Evolutionary conservation across 306 rosid genomes (phyloP).

Genomic region (Betula pendula): DNA sequence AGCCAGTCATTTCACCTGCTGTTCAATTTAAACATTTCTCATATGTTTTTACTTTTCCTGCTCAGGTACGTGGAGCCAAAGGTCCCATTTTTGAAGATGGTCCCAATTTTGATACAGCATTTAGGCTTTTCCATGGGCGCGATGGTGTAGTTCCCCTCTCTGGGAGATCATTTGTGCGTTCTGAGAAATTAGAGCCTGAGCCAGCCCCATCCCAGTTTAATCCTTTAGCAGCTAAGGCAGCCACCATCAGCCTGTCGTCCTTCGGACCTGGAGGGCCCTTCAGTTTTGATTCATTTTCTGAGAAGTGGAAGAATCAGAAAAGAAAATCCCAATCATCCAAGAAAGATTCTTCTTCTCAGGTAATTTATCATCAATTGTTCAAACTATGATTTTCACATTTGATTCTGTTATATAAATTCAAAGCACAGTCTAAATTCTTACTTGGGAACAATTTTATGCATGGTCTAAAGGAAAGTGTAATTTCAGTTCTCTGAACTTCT

Average conservation of each 20-base stretch:
- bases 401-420: not conserved
- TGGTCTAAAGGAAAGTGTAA: too few species aligned
- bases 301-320: conserved; percentile 76
- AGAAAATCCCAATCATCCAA: conserved; percentile 72
- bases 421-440: not conserved
- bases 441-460: not conserved
- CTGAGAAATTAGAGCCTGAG: conserved; percentile 48
- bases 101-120: conserved; percentile 93
- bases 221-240: conserved; percentile 98
- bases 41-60: conserved; percentile 15
- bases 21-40: conserved; percentile 20
- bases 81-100: conserved; percentile 99
- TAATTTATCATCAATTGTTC: conserved; percentile 26
- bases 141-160: conserved; percentile 96
- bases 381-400: not conserved
- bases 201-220: conserved; percentile 64
- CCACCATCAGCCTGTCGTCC: conserved; percentile 93
- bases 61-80: conserved; percentile 71
- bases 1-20: conserved; percentile 7
- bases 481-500: conserved; percentile 6
- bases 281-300: conserved; percentile 75
- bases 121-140: conserved; percentile 89
- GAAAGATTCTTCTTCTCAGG: conserved; percentile 76
- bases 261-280: conserved; percentile 94
- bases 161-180: conserved; percentile 53